A percentile compares a stretch with the other conserved stretches of the same genome.
Conservation (phyloP, 192 early-diverging fungal species). For the Coemansia sp. region DNA sequence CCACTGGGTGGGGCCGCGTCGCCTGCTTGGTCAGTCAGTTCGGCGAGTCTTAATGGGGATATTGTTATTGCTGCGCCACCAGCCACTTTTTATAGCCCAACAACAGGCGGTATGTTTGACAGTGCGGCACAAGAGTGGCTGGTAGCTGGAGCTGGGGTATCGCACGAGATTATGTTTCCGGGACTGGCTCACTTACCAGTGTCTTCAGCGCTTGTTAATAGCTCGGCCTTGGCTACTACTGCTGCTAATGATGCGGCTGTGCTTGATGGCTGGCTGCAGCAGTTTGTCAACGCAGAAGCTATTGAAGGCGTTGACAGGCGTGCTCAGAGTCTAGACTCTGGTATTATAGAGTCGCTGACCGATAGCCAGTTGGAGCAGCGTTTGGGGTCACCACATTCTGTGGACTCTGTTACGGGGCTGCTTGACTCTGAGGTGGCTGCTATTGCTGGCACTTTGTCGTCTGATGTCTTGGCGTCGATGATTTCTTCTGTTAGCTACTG, state of each 20-base stretch:
- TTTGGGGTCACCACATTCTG: constrained; percentile 5
- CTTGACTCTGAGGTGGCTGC: constrained; percentile 17
- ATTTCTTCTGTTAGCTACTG: constrained; percentile 13
- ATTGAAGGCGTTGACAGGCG: constrained; percentile 18
- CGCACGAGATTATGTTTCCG: constrained; percentile 23
- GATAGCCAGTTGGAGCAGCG: not conserved
- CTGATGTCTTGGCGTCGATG: constrained; percentile 27
- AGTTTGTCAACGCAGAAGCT: constrained; percentile 44
- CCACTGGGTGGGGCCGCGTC: constrained; percentile 13
- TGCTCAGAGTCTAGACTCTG: not conserved
- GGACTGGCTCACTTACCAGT: not conserved
- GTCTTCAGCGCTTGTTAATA: not conserved
- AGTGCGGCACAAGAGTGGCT: constrained; percentile 18
- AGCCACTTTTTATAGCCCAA: not conserved
- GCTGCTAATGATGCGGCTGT: constrained; percentile 23
- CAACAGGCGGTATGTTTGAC: not conserved
- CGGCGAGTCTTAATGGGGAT: constrained; percentile 27
- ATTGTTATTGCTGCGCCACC: constrained; percentile 18
- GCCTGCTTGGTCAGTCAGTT: constrained; percentile 45
- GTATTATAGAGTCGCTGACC: not conserved
- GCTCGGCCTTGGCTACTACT: not conserved
- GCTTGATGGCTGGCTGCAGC: constrained; percentile 53
- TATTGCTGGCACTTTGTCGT: constrained; percentile 19
- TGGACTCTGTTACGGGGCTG: not conserved
- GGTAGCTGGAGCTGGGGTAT: not conserved